Evolutionary conservation across 129 eudicot genomes (phyloP).

Genomic region (Dittrichia graveolens): DNA sequence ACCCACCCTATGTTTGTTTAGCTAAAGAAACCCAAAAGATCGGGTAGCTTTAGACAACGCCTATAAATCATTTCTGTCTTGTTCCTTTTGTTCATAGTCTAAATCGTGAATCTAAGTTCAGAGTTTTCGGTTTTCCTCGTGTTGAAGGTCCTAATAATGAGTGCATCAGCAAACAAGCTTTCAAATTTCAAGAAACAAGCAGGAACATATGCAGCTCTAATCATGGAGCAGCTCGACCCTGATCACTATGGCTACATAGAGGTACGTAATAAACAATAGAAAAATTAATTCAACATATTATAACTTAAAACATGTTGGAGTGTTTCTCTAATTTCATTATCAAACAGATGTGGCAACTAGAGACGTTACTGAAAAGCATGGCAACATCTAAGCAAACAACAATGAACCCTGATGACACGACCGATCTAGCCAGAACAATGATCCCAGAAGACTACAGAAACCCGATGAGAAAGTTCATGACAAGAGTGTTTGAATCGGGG

Average conservation of each 20-base stretch:
- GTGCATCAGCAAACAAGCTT: constrained; percentile 96
- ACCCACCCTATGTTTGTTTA: neutral
- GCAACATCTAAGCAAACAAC: constrained; percentile 45
- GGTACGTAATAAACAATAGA: constrained; percentile 46
- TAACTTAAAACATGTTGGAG: neutral
- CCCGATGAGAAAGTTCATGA: constrained; percentile 46
- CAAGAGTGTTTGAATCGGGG: constrained; percentile 45
- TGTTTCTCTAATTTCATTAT: neutral
- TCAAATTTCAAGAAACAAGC: constrained; percentile 78
- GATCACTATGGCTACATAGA: constrained; percentile 84
- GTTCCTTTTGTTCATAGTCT: neutral
- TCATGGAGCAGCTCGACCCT: constrained; percentile 97
- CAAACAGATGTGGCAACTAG: constrained; percentile 98
- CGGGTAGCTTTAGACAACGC: neutral
- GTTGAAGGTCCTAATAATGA: constrained; percentile 78
- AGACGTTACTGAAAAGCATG: constrained; percentile 74
- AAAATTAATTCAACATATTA: neutral
- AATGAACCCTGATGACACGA: constrained; percentile 37
- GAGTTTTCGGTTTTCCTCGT: constrained; percentile 19
- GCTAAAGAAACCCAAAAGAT: neutral
- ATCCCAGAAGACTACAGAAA: constrained; percentile 65
- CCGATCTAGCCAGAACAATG: constrained; percentile 79
- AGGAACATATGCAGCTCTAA: constrained; percentile 75
- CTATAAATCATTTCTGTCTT: neutral
- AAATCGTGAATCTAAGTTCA: constrained; percentile 1